Percentiles rank a stretch among this genome's conserved stretches.
Conservation (phyloP, 139 green algal genomes). For the Chlorella ohadii region DNA sequence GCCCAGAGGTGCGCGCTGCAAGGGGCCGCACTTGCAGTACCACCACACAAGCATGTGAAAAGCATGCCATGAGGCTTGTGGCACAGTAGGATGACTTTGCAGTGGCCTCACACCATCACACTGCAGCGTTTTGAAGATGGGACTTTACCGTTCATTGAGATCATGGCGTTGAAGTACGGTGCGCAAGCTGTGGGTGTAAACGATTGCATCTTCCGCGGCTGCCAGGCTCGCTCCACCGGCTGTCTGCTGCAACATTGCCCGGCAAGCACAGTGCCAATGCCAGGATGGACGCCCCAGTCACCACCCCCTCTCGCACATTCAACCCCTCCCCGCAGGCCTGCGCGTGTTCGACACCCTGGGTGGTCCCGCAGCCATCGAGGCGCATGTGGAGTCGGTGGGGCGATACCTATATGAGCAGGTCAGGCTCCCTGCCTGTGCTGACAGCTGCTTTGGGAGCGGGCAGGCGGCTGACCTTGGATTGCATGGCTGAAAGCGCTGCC, state of each 20-base stretch:
- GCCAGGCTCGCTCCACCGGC: too few species aligned
- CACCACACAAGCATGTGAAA: too few species aligned
- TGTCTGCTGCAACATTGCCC: too few species aligned
- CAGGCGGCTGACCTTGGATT: too few species aligned
- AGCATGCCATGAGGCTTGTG: too few species aligned
- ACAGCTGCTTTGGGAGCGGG: background rate
- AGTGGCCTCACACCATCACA: too few species aligned
- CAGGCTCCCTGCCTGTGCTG: background rate
- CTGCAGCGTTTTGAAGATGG: slow-evolving; percentile 68
- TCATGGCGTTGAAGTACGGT: slow-evolving; percentile 70
- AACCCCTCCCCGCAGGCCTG: background rate
- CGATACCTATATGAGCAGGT: background rate
- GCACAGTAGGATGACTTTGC: too few species aligned
- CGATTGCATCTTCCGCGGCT: too few species aligned
- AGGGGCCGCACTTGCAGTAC: too few species aligned
- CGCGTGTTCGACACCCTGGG: background rate
- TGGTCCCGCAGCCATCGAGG: background rate
- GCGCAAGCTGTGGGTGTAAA: background rate
- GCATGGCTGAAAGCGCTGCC: background rate
- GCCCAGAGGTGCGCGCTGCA: background rate
- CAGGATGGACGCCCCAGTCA: too few species aligned
- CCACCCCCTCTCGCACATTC: too few species aligned
- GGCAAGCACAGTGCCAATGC: too few species aligned
- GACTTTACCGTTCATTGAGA: slow-evolving; percentile 80
- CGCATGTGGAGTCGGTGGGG: background rate